Conservation (phyloP, 768 basidiomycete genomes). For the Gautieria morchelliformis region DNA sequence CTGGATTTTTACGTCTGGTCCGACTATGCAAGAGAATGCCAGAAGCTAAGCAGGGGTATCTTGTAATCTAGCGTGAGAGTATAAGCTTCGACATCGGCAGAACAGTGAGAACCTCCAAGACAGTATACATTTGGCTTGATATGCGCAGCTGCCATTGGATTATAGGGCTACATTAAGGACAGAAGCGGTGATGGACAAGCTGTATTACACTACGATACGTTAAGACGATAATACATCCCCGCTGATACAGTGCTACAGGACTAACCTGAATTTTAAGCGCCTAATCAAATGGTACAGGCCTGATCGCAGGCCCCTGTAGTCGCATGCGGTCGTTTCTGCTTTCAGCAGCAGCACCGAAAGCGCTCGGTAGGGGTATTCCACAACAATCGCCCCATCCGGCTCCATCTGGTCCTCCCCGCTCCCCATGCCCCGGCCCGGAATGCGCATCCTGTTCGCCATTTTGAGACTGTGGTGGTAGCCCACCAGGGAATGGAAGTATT, state of each 20-base stretch:
- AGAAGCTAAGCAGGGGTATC: too few relatives aligned
- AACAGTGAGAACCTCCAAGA: too few relatives aligned
- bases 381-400: slow-evolving; percentile 87
- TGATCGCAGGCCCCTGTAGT: slow-evolving; percentile 52
- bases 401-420: slow-evolving; percentile 32
- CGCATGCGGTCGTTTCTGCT: slow-evolving; percentile 27
- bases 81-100: too few relatives aligned
- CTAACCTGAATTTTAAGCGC: not conserved
- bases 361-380: slow-evolving; percentile 79
- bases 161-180: too few relatives aligned
- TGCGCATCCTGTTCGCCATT: slow-evolving; percentile 29
- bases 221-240: not conserved
- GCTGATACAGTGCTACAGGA: not conserved
- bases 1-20: too few relatives aligned
- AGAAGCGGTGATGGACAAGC: too few relatives aligned
- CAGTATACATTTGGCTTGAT: too few relatives aligned
- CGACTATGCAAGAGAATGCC: too few relatives aligned
- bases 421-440: slow-evolving; percentile 36
- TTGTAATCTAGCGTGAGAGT: too few relatives aligned
- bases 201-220: too few relatives aligned
- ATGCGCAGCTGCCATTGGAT: too few relatives aligned
- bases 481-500: slow-evolving; percentile 60
- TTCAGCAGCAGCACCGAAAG: slow-evolving; percentile 59
- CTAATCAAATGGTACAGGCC: slow-evolving; percentile 77
- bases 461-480: slow-evolving; percentile 25